A percentile compares a stretch with the other conserved stretches of the same genome.
Evolutionary conservation across 2,329 filamentous ascomycete genomes (phyloP).

Genomic region (Colletotrichum coccodes): DNA sequence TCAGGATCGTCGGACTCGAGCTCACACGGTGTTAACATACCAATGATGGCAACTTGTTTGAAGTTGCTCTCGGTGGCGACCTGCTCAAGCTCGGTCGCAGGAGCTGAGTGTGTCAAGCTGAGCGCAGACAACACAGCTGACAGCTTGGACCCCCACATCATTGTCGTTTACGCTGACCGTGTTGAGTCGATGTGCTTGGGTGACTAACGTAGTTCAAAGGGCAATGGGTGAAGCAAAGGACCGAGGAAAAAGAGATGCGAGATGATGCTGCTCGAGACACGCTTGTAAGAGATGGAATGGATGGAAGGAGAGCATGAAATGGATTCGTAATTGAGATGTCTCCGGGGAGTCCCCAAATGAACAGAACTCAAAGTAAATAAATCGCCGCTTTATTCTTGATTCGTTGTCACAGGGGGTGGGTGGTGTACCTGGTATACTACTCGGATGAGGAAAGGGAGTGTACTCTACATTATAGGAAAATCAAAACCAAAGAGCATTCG

Average conservation of each 20-base stretch:
- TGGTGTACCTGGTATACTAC: background rate
- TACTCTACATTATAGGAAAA: background rate
- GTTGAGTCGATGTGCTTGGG: background rate
- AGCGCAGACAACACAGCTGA: slow-evolving; percentile 34
- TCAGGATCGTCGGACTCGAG: background rate
- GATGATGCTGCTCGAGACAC: background rate
- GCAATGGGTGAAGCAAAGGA: background rate
- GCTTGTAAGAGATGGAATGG: slow-evolving; percentile 7
- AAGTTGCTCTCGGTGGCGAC: slow-evolving; percentile 27
- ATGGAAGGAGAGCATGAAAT: slow-evolving; percentile 15
- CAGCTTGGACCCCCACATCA: slow-evolving; percentile 33
- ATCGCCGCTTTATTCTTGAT: slow-evolving; percentile 25
- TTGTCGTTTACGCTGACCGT: background rate
- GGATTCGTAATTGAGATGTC: slow-evolving; percentile 8
- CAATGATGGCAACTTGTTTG: slow-evolving; percentile 42
- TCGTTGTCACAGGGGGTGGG: background rate
- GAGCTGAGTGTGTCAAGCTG: slow-evolving; percentile 29
- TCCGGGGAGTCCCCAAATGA: slow-evolving; percentile 15
- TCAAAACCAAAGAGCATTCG: background rate
- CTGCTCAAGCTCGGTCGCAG: slow-evolving; percentile 34
- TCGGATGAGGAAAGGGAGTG: background rate
- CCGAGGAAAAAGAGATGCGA: background rate
- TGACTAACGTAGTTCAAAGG: background rate
- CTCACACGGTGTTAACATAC: slow-evolving; percentile 30
- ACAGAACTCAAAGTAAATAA: slow-evolving; percentile 31